Conservation (phyloP, 106 monocot species). For the Phalaenopsis aphrodite region DNA sequence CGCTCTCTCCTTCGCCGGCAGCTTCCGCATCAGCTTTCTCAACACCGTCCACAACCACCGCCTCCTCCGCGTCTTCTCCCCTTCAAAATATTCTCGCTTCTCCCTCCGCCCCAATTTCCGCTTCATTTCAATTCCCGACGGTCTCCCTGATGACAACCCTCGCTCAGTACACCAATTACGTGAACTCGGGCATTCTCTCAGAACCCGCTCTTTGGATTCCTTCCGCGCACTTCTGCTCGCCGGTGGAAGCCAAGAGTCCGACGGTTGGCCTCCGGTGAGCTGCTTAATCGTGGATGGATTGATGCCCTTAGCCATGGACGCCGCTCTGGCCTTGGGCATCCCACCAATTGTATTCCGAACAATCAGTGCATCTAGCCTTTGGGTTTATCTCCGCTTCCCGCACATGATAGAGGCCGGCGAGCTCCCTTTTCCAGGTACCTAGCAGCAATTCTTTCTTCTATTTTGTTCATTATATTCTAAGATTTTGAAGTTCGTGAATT, state of each 20-base stretch:
- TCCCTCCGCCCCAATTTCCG: slow-evolving; percentile 17
- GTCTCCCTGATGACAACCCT: slow-evolving; percentile 28
- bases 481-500: no score
- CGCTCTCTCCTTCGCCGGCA: slow-evolving; percentile 3
- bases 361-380: slow-evolving; percentile 22
- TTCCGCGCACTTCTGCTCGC: slow-evolving; percentile 14
- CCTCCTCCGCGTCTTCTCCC: slow-evolving; percentile 17
- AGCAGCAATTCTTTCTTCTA: neutral
- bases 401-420: slow-evolving; percentile 21
- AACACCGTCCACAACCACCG: slow-evolving; percentile 15
- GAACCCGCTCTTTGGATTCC: neutral
- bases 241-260: no score
- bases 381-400: slow-evolving; percentile 23
- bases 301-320: slow-evolving; percentile 25
- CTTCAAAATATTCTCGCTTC: slow-evolving; percentile 3
- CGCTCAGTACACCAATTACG: neutral
- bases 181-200: slow-evolving; percentile 21
- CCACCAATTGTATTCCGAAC: slow-evolving; percentile 35
- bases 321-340: slow-evolving; percentile 30
- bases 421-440: slow-evolving; percentile 30
- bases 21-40: slow-evolving; percentile 7
- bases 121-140: slow-evolving; percentile 49
- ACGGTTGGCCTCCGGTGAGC: slow-evolving; percentile 20
- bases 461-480: no score
- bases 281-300: slow-evolving; percentile 30